Percentiles rank a stretch among this genome's conserved stretches.
phyloP scores from a whole-genome alignment of 768 basidiomycete species.

The Suillus paluster region DNA sequence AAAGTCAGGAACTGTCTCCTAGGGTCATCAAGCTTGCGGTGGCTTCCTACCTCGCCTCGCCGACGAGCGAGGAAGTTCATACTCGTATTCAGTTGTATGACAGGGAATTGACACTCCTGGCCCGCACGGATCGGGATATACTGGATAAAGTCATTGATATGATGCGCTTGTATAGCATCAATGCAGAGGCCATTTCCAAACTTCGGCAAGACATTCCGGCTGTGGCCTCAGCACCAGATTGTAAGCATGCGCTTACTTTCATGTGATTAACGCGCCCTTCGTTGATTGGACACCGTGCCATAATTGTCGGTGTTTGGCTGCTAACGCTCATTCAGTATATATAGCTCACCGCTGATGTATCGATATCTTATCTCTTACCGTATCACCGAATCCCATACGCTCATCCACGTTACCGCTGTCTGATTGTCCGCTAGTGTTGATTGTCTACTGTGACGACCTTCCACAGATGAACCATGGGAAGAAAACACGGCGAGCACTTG shows the following conservation, averaged over 20 bases:
- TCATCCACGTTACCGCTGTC: no score
- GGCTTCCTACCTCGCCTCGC: background rate
- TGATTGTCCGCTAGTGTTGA: no score
- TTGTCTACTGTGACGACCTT: no score
- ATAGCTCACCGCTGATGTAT: no score
- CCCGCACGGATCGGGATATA: background rate
- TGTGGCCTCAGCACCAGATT: background rate
- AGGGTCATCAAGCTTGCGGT: background rate
- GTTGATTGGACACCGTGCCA: no score
- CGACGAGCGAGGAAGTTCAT: background rate
- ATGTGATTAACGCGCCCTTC: no score
- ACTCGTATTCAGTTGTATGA: background rate
- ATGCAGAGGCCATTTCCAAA: background rate
- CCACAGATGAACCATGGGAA: conserved; percentile 1
- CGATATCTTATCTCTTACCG: no score
- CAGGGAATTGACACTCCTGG: background rate
- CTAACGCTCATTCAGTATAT: no score
- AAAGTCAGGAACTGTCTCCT: background rate
- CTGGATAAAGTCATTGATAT: background rate
- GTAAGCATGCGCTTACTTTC: no score
- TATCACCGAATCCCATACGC: no score
- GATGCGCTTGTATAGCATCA: background rate
- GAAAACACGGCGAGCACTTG: background rate
- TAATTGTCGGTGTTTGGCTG: no score
- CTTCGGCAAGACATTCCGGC: background rate